These are phyloP conservation scores for Trichoderma citrinoviride DNA, from an alignment of 2,329 filamentous ascomycete species.

Conservation along the genomic window DNA sequence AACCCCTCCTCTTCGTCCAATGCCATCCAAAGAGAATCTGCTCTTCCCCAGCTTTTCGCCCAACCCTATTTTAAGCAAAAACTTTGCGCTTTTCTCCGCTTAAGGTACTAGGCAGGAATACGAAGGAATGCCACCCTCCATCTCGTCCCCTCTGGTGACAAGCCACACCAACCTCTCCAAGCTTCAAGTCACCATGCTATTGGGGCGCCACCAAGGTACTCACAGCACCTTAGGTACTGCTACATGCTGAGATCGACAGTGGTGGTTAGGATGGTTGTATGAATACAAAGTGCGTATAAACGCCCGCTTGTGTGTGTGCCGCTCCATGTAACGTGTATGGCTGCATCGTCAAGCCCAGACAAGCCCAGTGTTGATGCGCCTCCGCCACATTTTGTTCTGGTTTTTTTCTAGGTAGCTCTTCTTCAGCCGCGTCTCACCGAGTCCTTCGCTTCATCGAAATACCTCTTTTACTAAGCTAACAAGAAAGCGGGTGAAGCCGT, in stretches of 20 bases:
- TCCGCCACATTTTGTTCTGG: not conserved
- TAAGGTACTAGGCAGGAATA: too few species aligned
- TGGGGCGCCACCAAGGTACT: not conserved
- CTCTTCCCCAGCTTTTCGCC: not conserved
- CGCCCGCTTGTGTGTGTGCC: not conserved
- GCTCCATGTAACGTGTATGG: too few species aligned
- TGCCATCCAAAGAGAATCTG: not conserved
- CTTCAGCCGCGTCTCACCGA: not conserved
- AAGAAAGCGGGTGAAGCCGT: too few species aligned
- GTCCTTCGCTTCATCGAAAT: too few species aligned
- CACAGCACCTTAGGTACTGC: too few species aligned
- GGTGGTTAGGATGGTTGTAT: not conserved
- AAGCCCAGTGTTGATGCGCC: not conserved
- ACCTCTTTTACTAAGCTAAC: too few species aligned
- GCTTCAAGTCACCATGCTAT: not conserved
- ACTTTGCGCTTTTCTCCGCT: conserved; percentile 3
- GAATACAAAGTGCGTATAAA: not conserved
- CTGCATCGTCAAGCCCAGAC: too few species aligned
- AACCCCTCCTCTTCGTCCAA: too few species aligned
- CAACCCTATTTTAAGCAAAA: not conserved
- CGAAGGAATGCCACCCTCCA: conserved; percentile 19
- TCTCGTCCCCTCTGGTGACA: not conserved
- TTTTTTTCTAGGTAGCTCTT: not conserved
- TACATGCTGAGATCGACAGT: not conserved
- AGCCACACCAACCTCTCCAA: not conserved